Conservation (phyloP, 768 basidiomycete genomes). For the Kwoniella europaea region DNA sequence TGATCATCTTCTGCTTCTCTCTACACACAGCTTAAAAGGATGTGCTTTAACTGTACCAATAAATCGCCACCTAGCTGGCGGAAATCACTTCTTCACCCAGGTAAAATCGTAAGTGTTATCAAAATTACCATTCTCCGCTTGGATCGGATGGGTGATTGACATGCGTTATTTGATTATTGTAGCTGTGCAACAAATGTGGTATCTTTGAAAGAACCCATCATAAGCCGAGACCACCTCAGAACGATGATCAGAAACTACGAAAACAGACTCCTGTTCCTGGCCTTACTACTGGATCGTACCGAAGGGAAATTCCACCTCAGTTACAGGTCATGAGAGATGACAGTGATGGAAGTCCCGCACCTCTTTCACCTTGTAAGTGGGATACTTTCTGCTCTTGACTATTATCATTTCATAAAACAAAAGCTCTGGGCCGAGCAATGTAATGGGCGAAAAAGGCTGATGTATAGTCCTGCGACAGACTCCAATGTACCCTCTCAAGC, state of each 20-base stretch:
- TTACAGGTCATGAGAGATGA: conserved; percentile 31
- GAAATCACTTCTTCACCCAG: conserved; percentile 18
- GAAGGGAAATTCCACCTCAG: conserved; percentile 10
- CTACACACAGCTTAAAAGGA: conserved; percentile 14
- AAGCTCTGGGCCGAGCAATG: not conserved
- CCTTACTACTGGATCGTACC: not conserved
- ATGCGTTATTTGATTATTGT: too few species aligned
- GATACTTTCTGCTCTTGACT: not conserved
- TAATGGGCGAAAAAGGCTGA: not conserved
- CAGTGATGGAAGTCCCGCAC: conserved; percentile 15
- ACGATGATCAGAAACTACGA: conserved; percentile 28
- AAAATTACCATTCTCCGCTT: too few species aligned
- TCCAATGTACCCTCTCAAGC: conserved; percentile 22
- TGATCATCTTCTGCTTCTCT: too few species aligned
- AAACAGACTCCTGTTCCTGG: conserved; percentile 21
- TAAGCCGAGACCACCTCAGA: conserved; percentile 27
- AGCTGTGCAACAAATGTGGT: conserved; percentile 35
- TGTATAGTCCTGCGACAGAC: not conserved
- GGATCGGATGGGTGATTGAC: too few species aligned
- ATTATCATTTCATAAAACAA: not conserved
- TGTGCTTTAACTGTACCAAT: conserved; percentile 23
- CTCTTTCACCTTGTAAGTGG: conserved; percentile 17
- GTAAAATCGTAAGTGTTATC: conserved; percentile 26
- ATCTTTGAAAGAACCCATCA: conserved; percentile 29
- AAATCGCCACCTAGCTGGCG: conserved; percentile 31